These are phyloP conservation scores for Escallonia herrerae DNA, from an alignment of 129 eudicot species.

Conservation along the genomic window DNA sequence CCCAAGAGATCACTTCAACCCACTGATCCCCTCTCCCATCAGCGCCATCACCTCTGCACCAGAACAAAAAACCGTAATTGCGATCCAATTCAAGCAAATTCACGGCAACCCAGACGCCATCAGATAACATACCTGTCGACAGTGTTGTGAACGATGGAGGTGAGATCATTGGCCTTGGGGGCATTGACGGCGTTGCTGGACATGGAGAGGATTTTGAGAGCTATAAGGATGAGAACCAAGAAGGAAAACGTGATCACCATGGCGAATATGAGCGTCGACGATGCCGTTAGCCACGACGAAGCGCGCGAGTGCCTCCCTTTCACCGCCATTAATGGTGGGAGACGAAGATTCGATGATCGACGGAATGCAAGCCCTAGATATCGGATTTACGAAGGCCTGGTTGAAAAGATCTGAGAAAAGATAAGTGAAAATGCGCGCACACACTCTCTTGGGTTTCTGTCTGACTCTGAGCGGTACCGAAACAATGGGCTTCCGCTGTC, in stretches of 20 bases:
- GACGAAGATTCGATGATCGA: neutral
- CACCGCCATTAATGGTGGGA: conserved; percentile 37
- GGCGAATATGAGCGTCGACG: conserved; percentile 50
- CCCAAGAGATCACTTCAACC: conserved; percentile 95
- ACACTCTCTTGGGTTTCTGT: too few species aligned
- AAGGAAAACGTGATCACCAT: conserved; percentile 37
- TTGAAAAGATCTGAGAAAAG: too few species aligned
- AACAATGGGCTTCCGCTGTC: too few species aligned
- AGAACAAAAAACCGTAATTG: conserved; percentile 14
- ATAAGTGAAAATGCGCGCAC: too few species aligned
- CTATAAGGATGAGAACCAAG: conserved; percentile 49
- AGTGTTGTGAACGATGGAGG: conserved; percentile 43
- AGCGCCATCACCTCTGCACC: conserved; percentile 31
- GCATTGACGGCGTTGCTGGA: conserved; percentile 27
- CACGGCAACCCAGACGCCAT: neutral
- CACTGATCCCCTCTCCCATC: conserved; percentile 70
- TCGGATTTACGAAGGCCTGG: neutral
- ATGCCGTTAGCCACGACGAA: conserved; percentile 33
- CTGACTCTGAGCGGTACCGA: too few species aligned
- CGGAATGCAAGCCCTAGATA: neutral
- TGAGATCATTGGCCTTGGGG: conserved; percentile 66
- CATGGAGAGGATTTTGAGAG: conserved; percentile 56
- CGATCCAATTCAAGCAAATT: neutral
- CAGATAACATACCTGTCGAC: conserved; percentile 30
- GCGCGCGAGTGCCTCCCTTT: conserved; percentile 49